Evolutionary conservation across 140 eudicot genomes (phyloP), one percentile per base, ranked within the genome.

Genomic region (Flaveria floridana): DNA sequence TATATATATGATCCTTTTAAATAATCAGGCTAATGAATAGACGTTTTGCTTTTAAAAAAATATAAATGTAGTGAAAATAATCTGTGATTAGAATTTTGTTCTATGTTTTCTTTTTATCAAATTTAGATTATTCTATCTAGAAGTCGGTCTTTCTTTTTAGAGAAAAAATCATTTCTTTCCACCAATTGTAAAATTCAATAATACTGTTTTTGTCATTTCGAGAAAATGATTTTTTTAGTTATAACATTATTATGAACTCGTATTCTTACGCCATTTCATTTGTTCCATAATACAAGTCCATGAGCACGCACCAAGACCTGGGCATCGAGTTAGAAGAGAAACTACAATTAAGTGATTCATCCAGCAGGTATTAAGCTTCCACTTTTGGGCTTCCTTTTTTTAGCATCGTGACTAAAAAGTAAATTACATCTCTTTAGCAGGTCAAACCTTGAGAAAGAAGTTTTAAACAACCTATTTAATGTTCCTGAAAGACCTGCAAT

Each of bases 361-460:
- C 75, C 14, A 44, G 28, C 70, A 86, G 86, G 37, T 34, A 71
- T 47, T 44, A 65, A 19, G n/a, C 21, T 20, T 70, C 30, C 6
- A 9, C 16, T 74, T 64, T 63, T 12, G 25, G 26, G 46, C 53
- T 30, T 68, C 44, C 46, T 2, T 55, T n/a, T 10, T 64, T 16
- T 34, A 37, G 14, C 52, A 28, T 23, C n/a, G 12, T 71, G 57
- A 19, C 18, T 23, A 56, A 52, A 69, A 66, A 28, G 65, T 73
- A 11, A 80, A 62, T 53, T 62, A 10, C 77, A 19, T 61, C 51
- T 58, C 19, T 48, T 76, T 58, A 37, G 72, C 64, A 79, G 55
- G 58, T 64, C 62, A 15, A 75, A 89, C 28, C 80, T 84, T 28
- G 83, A 85, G 64, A 87, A 72, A 79, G 98, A 92, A 78, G 72